Evolutionary conservation across 208 protist species (phyloP).

Genomic region (Leishmania braziliensis): DNA sequence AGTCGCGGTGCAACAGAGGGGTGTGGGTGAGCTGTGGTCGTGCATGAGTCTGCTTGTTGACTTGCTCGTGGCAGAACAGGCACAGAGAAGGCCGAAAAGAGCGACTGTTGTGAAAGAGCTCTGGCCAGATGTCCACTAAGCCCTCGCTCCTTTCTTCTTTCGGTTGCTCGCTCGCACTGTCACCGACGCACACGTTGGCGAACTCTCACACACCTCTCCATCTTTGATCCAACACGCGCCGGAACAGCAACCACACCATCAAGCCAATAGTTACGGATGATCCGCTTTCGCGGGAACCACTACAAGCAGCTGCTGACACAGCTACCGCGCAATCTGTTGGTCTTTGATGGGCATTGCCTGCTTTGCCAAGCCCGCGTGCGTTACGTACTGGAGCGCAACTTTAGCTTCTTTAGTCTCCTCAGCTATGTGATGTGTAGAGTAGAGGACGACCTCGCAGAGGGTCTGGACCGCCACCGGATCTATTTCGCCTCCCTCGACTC

Average conservation of each 20-base stretch:
- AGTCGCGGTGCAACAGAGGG: background rate
- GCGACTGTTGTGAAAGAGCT: background rate
- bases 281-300: slow-evolving; percentile 43
- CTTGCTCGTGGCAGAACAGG: background rate
- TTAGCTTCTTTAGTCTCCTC: slow-evolving; percentile 73
- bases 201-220: background rate
- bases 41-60: background rate
- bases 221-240: background rate
- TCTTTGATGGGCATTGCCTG: slow-evolving; percentile 84
- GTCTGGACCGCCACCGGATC: slow-evolving; percentile 62
- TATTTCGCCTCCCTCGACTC: slow-evolving; percentile 70
- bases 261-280: slow-evolving; percentile 1
- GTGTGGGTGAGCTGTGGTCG: background rate
- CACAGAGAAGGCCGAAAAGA: background rate
- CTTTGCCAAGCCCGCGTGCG: slow-evolving; percentile 71
- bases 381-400: slow-evolving; percentile 85
- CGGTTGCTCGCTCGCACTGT: background rate
- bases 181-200: background rate
- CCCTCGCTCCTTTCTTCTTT: background rate
- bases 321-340: slow-evolving; percentile 74
- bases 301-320: slow-evolving; percentile 51
- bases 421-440: slow-evolving; percentile 33
- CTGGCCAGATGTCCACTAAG: background rate
- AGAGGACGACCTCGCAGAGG: slow-evolving; percentile 28
- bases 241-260: background rate